Percentiles rank a stretch among this genome's conserved stretches.
These are phyloP conservation scores for Mortierella sp. DNA, from an alignment of 371 early-diverging fungal genomes.

Conservation along the genomic window DNA sequence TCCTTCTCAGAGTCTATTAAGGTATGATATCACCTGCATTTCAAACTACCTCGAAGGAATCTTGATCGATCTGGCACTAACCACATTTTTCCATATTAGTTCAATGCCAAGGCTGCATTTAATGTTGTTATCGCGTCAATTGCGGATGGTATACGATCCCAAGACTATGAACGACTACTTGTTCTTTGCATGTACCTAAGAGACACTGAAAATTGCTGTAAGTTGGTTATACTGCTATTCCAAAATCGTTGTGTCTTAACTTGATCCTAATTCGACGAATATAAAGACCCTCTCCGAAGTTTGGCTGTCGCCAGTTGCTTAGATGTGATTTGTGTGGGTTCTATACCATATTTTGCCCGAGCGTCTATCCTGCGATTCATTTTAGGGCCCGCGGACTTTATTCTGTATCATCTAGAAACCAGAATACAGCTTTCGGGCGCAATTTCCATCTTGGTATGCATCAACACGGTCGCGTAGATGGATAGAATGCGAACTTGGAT, in stretches of 20 bases:
- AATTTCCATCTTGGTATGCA: slow-evolving; percentile 24
- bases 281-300: slow-evolving; percentile 36
- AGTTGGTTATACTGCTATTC: not conserved
- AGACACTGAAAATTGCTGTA: slow-evolving; percentile 34
- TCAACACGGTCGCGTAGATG: not conserved
- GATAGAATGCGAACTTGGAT: no score
- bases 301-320: slow-evolving; percentile 21
- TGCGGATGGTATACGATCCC: slow-evolving; percentile 17
- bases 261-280: not conserved
- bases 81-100: not conserved
- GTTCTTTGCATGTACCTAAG: slow-evolving; percentile 39
- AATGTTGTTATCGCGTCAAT: slow-evolving; percentile 41
- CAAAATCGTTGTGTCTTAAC: no score
- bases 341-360: slow-evolving; percentile 25
- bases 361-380: slow-evolving; percentile 29
- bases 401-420: slow-evolving; percentile 41
- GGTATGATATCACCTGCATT: not conserved
- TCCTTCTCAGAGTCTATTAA: slow-evolving; percentile 29
- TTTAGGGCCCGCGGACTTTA: slow-evolving; percentile 39
- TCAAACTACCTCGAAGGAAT: not conserved
- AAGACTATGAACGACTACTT: slow-evolving; percentile 23
- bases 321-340: slow-evolving; percentile 12
- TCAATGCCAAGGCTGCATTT: slow-evolving; percentile 35
- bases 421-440: slow-evolving; percentile 25
- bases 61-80: not conserved